Evolutionary conservation across 148 eudicot genomes (phyloP).

Genomic region (Vaccinium corymbosum): DNA sequence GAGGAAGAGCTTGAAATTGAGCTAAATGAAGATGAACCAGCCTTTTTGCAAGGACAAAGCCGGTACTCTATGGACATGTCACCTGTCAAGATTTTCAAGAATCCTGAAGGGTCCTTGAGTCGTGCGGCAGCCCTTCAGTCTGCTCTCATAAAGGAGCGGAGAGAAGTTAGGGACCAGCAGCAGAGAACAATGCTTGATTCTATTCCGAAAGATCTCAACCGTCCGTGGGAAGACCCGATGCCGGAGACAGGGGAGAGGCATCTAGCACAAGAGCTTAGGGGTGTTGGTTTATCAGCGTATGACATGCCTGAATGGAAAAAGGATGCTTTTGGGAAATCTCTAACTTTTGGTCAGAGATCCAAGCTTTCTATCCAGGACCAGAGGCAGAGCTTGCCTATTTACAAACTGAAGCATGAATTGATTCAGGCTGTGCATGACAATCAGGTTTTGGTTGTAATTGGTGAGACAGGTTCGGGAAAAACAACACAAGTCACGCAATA

Average conservation of each 20-base stretch:
- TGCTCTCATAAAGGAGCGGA: constrained; percentile 80
- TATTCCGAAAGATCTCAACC: constrained; percentile 90
- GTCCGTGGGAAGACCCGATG: constrained; percentile 99
- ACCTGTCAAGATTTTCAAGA: constrained; percentile 83
- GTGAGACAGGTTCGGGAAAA: constrained; percentile 96
- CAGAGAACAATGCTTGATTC: constrained; percentile 89
- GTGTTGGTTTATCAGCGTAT: constrained; percentile 88
- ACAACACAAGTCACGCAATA: constrained; percentile 97
- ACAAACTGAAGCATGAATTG: constrained; percentile 77
- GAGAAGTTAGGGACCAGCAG: constrained; percentile 87
- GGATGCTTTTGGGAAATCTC: constrained; percentile 83
- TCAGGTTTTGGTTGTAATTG: constrained; percentile 91
- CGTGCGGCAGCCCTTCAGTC: constrained; percentile 89
- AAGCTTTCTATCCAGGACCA: constrained; percentile 88
- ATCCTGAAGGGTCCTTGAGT: constrained; percentile 91
- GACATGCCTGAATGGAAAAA: constrained; percentile 99
- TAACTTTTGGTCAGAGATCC: constrained; percentile 88
- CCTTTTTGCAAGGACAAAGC: constrained; percentile 72
- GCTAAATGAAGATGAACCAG: constrained; percentile 86
- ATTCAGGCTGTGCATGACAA: constrained; percentile 79
- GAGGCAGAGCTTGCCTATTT: constrained; percentile 88
- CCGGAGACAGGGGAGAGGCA: constrained; percentile 94
- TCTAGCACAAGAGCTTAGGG: constrained; percentile 94
- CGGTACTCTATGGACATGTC: constrained; percentile 81
- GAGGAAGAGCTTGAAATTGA: constrained; percentile 92